Percentiles rank a stretch among this genome's conserved stretches.
These are phyloP conservation scores for Vickermania ingenoplastis DNA, from an alignment of 208 protist species.

Conservation along the genomic window DNA sequence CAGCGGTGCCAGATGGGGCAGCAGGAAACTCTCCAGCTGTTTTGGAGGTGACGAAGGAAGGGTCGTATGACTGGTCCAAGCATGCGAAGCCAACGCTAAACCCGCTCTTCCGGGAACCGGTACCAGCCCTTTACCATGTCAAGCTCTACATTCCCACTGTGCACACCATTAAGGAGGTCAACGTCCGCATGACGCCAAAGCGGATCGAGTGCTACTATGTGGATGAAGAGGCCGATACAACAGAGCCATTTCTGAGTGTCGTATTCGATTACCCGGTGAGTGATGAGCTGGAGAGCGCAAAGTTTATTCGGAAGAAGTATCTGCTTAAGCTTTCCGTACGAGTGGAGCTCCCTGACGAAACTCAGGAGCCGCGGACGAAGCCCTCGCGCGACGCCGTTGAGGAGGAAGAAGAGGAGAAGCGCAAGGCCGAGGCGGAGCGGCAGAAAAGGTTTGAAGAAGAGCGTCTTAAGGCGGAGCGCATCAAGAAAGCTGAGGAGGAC, in stretches of 20 bases:
- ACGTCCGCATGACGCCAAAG: conserved; percentile 43
- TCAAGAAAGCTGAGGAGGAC: conserved; percentile 32
- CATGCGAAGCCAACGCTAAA: conserved; percentile 59
- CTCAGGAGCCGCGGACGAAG: conserved; percentile 18
- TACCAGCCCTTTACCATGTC: conserved; percentile 52
- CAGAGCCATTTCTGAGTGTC: conserved; percentile 39
- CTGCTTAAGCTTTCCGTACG: conserved; percentile 41
- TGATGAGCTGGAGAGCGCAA: conserved; percentile 48
- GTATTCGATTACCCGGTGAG: conserved; percentile 71
- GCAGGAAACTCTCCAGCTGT: conserved; percentile 14
- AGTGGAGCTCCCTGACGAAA: conserved; percentile 74
- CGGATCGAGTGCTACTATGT: conserved; percentile 50
- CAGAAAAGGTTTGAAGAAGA: conserved; percentile 23
- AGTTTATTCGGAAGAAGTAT: conserved; percentile 66
- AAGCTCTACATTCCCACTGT: conserved; percentile 66
- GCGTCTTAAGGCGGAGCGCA: conserved; percentile 16
- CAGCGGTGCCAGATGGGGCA: neutral
- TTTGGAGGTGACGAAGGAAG: conserved; percentile 24
- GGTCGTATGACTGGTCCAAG: conserved; percentile 68
- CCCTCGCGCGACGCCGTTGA: conserved; percentile 48
- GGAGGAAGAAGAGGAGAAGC: conserved; percentile 59
- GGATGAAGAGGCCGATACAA: conserved; percentile 22
- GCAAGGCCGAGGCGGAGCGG: conserved; percentile 12
- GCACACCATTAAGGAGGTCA: conserved; percentile 67
- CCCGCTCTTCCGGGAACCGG: conserved; percentile 56